Evolutionary conservation across 495 filamentous ascomycete genomes (phyloP).

Genomic region (Penicillium arizonense): DNA sequence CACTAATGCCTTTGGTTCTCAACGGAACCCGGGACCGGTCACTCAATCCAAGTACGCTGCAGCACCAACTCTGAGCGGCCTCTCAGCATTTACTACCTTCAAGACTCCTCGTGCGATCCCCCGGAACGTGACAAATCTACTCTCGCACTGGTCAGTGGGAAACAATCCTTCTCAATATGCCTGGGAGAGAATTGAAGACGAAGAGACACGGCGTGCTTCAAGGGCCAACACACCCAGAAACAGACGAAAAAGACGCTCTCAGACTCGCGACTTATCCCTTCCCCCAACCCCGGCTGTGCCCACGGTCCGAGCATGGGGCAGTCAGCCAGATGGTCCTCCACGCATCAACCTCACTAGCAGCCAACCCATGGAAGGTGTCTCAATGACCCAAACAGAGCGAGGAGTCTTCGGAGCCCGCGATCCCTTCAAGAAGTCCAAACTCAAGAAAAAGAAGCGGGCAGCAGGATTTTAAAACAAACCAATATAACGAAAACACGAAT

Average conservation of each 20-base stretch:
- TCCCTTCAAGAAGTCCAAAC: constrained; percentile 27
- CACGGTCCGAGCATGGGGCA: constrained; percentile 31
- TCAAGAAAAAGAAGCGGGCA: constrained; percentile 41
- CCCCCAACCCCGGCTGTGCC: constrained; percentile 27
- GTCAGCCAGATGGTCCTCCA: constrained; percentile 34
- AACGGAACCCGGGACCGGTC: neutral
- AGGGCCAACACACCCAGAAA: constrained; percentile 20
- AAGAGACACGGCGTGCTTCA: constrained; percentile 18
- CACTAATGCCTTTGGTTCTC: neutral
- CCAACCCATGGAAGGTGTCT: constrained; percentile 29
- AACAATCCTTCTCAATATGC: constrained; percentile 36
- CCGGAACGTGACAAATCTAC: constrained; percentile 28
- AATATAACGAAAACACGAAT: neutral
- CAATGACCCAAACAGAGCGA: constrained; percentile 42
- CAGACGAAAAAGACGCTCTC: constrained; percentile 24
- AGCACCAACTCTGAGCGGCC: constrained; percentile 16
- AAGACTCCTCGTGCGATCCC: constrained; percentile 22
- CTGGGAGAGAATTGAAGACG: constrained; percentile 34
- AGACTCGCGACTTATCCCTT: constrained; percentile 17
- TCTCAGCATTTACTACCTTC: constrained; percentile 34
- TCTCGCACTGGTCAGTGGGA: constrained; percentile 44
- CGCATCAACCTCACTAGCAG: constrained; percentile 32
- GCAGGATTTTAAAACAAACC: constrained; percentile 37
- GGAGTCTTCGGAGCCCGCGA: constrained; percentile 40
- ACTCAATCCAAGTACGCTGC: constrained; percentile 1